phyloP scores from a whole-genome alignment of 495 filamentous ascomycete genomes.

The Xylaria longipes region DNA sequence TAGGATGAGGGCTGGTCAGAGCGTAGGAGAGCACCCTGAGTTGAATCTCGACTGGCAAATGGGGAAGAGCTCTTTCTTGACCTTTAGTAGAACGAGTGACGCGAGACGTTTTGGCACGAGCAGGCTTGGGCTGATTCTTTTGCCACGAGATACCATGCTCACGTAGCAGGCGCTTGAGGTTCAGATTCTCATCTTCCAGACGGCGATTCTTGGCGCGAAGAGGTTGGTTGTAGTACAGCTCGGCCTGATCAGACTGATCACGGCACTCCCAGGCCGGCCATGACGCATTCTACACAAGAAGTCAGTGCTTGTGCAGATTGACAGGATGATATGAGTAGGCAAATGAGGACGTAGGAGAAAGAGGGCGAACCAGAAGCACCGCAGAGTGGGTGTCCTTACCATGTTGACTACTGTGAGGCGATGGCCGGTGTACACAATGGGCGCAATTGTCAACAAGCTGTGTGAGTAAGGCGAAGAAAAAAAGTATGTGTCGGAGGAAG shows the following conservation, averaged over 20 bases:
- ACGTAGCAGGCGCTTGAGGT: constrained; percentile 47
- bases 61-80: constrained; percentile 35
- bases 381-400: constrained; percentile 7
- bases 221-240: constrained; percentile 48
- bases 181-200: constrained; percentile 45
- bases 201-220: constrained; percentile 42
- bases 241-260: constrained; percentile 50
- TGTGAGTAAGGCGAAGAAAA: not conserved
- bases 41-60: constrained; percentile 53
- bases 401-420: constrained; percentile 15
- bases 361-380: too few relatives aligned
- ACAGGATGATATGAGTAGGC: not conserved
- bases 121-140: constrained; percentile 23
- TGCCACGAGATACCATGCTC: constrained; percentile 49
- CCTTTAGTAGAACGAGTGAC: constrained; percentile 32
- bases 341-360: not conserved
- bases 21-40: constrained; percentile 52
- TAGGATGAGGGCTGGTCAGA: constrained; percentile 50
- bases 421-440: not conserved
- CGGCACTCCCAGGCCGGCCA: constrained; percentile 48
- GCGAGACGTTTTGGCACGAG: constrained; percentile 15
- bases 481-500: not conserved
- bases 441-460: too few relatives aligned
- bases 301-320: not conserved
- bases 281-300: constrained; percentile 23